These are phyloP conservation scores for Nakataea oryzae DNA, from an alignment of 2,329 filamentous ascomycete species.

Conservation along the genomic window DNA sequence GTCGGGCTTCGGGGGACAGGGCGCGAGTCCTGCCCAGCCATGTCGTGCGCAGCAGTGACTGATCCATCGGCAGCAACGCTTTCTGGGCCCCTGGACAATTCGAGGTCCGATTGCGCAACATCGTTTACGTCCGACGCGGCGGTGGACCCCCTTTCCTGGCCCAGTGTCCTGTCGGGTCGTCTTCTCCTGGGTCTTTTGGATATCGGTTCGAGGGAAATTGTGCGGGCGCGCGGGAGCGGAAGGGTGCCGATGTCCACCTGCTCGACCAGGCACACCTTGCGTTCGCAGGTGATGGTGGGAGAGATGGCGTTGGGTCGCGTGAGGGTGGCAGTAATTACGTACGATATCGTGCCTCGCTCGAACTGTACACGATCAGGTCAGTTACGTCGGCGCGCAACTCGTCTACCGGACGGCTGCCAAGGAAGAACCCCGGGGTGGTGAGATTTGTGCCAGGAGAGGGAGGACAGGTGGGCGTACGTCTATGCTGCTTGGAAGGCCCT, in stretches of 20 bases:
- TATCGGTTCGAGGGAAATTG: slow-evolving; percentile 81
- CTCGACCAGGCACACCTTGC: slow-evolving; percentile 70
- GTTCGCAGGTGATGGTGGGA: slow-evolving; percentile 69
- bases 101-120: slow-evolving; percentile 21
- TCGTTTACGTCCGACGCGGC: slow-evolving; percentile 23
- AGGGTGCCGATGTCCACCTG: slow-evolving; percentile 75
- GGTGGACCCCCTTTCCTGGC: slow-evolving; percentile 30
- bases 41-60: slow-evolving; percentile 24
- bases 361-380: slow-evolving; percentile 49
- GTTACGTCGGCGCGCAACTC: neutral
- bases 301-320: slow-evolving; percentile 82
- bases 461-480: slow-evolving; percentile 47
- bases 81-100: slow-evolving; percentile 24
- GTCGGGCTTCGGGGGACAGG: slow-evolving; percentile 29
- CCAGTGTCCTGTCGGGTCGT: slow-evolving; percentile 22
- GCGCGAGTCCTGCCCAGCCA: slow-evolving; percentile 20
- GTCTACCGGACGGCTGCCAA: neutral
- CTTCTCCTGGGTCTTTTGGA: slow-evolving; percentile 59
- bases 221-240: slow-evolving; percentile 62
- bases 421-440: neutral
- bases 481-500: slow-evolving; percentile 72
- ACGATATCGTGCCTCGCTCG: slow-evolving; percentile 85
- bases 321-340: slow-evolving; percentile 80
- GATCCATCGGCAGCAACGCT: slow-evolving; percentile 30
- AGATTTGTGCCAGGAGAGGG: neutral